A percentile compares a stretch with the other conserved stretches of the same genome.
Conservation (phyloP, 2,329 filamentous ascomycete species). For the Knoxdaviesia proteae region DNA sequence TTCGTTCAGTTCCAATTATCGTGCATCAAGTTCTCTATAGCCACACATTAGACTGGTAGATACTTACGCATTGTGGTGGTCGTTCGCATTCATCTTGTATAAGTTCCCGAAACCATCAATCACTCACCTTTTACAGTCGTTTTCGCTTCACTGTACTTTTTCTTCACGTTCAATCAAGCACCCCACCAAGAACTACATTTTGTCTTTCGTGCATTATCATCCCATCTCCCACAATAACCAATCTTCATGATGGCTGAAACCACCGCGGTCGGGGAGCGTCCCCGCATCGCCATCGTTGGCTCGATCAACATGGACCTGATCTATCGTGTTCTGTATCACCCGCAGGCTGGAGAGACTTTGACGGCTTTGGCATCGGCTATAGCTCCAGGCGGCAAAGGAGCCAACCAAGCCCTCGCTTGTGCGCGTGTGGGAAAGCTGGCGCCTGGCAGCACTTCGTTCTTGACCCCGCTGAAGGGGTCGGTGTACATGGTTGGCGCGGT, state of each 20-base stretch:
- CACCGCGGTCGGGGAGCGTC: background rate
- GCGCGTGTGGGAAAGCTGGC: slow-evolving; percentile 29
- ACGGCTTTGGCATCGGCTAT: background rate
- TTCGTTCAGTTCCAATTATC: too few species aligned
- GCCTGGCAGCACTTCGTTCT: slow-evolving; percentile 5
- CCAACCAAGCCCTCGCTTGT: slow-evolving; percentile 53
- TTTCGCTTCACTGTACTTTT: too few species aligned
- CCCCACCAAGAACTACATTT: too few species aligned
- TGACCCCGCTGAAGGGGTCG: slow-evolving; percentile 1
- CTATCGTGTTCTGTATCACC: slow-evolving; percentile 45
- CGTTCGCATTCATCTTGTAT: too few species aligned
- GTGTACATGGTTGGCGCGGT: slow-evolving; percentile 38
- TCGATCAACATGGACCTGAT: slow-evolving; percentile 58
- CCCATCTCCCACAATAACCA: too few species aligned
- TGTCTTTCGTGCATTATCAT: too few species aligned
- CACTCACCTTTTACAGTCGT: too few species aligned
- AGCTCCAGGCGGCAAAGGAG: slow-evolving; percentile 45
- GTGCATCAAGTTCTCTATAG: background rate
- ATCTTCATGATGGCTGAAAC: background rate
- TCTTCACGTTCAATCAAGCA: too few species aligned
- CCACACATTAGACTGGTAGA: background rate
- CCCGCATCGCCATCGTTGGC: slow-evolving; percentile 44
- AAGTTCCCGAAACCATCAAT: too few species aligned
- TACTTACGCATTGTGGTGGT: too few species aligned
- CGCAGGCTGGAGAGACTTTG: slow-evolving; percentile 47